A percentile compares a stretch with the other conserved stretches of the same genome.
Conservation (phyloP, 2,329 filamentous ascomycete genomes). For the Fusarium veterinarium region DNA sequence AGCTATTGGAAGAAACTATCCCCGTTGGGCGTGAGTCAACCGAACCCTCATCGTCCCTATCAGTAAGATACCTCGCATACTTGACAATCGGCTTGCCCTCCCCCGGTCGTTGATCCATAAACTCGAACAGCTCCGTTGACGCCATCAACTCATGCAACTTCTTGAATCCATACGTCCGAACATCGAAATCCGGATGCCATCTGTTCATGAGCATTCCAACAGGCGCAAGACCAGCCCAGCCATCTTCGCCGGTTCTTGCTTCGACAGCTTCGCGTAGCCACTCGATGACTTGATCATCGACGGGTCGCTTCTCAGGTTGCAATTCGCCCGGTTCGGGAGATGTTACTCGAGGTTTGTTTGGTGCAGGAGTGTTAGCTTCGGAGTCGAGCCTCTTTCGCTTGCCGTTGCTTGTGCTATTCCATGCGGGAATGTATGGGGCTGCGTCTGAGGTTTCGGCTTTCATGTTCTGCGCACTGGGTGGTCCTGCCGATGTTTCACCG, state of each 20-base stretch:
- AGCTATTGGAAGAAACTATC: neutral
- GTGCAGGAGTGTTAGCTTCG: neutral
- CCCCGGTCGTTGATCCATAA: rapidly evolving
- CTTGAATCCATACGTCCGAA: constrained; percentile 43
- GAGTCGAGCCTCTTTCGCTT: neutral
- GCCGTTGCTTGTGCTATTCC: neutral
- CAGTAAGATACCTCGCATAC: neutral
- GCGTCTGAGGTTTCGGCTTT: neutral
- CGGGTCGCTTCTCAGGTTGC: rapidly evolving
- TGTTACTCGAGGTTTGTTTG: rapidly evolving
- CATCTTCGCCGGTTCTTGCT: constrained; percentile 35
- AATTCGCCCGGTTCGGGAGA: neutral
- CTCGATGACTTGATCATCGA: neutral
- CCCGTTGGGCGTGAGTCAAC: neutral
- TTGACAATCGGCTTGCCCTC: neutral
- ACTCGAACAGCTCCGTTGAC: rapidly evolving
- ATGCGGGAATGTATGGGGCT: rapidly evolving
- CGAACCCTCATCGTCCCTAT: rapidly evolving
- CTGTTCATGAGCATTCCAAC: constrained; percentile 44
- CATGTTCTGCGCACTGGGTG: neutral
- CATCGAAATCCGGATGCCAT: constrained; percentile 47
- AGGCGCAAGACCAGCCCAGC: constrained; percentile 44
- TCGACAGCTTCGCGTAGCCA: constrained; percentile 36
- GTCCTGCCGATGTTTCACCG: rapidly evolving
- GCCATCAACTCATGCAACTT: constrained; percentile 38